phyloP scores from a whole-genome alignment of 352 stramenopile genomes.

The Phytophthora tubulina region DNA sequence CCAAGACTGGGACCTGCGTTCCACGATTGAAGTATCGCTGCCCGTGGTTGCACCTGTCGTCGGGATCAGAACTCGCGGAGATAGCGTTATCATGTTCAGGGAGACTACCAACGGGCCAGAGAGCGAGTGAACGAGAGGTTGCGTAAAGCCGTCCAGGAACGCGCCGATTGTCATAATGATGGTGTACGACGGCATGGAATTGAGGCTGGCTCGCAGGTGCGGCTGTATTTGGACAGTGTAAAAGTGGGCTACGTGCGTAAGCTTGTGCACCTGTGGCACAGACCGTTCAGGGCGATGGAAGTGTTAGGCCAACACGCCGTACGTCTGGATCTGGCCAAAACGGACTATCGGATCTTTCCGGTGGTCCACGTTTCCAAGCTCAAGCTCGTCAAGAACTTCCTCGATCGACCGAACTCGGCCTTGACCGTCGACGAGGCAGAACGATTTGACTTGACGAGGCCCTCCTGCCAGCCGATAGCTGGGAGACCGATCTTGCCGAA shows the following conservation, averaged over 20 bases:
- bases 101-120: constrained; percentile 12
- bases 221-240: constrained; percentile 11
- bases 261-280: neutral
- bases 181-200: neutral
- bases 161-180: constrained; percentile 10
- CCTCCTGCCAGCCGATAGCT: neutral
- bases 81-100: constrained; percentile 13
- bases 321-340: constrained; percentile 5
- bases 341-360: constrained; percentile 24
- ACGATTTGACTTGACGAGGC: constrained; percentile 33
- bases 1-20: constrained; percentile 11
- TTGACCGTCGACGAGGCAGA: neutral
- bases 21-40: constrained; percentile 26
- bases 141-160: neutral
- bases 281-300: constrained; percentile 30
- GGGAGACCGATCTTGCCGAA: constrained; percentile 17
- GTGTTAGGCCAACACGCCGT: constrained; percentile 11
- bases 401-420: constrained; percentile 1
- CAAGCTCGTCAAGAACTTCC: constrained; percentile 9
- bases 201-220: neutral
- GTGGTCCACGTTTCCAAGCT: constrained; percentile 38
- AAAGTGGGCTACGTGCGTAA: neutral
- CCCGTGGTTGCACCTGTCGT: neutral
- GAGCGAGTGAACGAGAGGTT: neutral
- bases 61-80: neutral